Conservation (phyloP, 148 eudicot genomes). For the Fagopyrum esculentum region DNA sequence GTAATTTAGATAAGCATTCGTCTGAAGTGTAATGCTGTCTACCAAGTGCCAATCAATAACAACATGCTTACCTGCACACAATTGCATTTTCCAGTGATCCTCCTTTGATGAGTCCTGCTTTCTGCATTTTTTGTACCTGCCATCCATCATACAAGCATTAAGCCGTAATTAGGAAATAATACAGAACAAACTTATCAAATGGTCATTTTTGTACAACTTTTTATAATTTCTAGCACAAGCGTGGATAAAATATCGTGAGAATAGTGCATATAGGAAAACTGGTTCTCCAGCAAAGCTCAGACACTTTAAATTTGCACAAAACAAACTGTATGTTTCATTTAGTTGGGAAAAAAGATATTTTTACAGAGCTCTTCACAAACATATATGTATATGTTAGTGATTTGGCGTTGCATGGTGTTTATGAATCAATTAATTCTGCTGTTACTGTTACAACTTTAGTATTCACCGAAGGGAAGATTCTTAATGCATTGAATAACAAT, state of each 20-base stretch:
- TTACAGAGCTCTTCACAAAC: not conserved
- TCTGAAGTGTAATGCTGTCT: not conserved
- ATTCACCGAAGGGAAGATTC: not conserved
- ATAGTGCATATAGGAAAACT: not conserved
- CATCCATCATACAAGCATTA: constrained; percentile 10
- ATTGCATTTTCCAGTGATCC: constrained; percentile 85
- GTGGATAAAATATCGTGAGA: not conserved
- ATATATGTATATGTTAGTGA: not conserved
- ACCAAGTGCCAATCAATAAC: not conserved
- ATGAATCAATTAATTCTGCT: not conserved
- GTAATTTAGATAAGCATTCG: not conserved
- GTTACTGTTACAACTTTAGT: not conserved
- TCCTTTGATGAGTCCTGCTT: constrained; percentile 75
- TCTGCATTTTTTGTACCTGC: constrained; percentile 77
- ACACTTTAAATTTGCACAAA: not conserved
- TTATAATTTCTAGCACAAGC: not conserved
- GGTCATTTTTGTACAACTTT: not conserved
- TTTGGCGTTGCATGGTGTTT: too few relatives aligned
- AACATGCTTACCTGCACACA: constrained; percentile 55
- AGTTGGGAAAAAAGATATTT: not conserved
- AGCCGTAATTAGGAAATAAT: not conserved
- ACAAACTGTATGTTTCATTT: not conserved
- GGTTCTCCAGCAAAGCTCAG: not conserved
- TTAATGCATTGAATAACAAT: not conserved
- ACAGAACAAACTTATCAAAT: constrained; percentile 6